Base-by-base conservation (phyloP, 2,329 filamentous ascomycete species). In the Neonectria neomacrospora region DNA sequence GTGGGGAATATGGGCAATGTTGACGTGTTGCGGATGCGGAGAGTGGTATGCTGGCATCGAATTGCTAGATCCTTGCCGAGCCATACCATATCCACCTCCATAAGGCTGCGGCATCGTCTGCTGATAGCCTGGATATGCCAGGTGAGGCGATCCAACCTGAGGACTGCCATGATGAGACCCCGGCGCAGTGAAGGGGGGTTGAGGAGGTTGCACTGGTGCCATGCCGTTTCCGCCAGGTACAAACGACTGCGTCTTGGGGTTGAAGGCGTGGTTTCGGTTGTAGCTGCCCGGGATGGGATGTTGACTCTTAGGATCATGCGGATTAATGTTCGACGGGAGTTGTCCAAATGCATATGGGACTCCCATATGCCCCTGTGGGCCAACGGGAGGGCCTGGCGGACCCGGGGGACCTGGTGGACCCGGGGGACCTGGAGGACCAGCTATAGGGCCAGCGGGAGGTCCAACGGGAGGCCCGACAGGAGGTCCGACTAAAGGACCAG, bases 191-290 rank as follows among this genome's bases (percentile, higher is more conserved):
- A 83, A 87, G 1, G 81, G 80, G 16, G 80, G 81, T 64, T 82
- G 79, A 6, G 83, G 80, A 32, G 80, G 79, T 42, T 82, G 83
- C 67, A 83, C 80, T 3, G 83, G 80, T 30, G 80, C 78, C 76
- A 85, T 82, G 26, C 82, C 80, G 66, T 78, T 82, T 64, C 87
- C 75, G 18, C 79, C 77, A 50, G 95, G 95, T 23, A 97, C 88
- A 77, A 98, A 97, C 0, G 94, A 92, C 74, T 97, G 92, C 16
- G 92, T 97, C 80, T 97, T 94, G 1, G 94, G 95, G 75, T 97
- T 97, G 81, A 98, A 97, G 12, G 91, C 88, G 71, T 93, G 92
- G 54, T 79, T 80, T 61, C 94, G 86, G 74, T 91, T 93, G 69
- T 88, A 96, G 78, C 91, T 96, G 37, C 93, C 93, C 14, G 93